Conservation (phyloP, 345 rosid species). For the Sapria himalayana region DNA sequence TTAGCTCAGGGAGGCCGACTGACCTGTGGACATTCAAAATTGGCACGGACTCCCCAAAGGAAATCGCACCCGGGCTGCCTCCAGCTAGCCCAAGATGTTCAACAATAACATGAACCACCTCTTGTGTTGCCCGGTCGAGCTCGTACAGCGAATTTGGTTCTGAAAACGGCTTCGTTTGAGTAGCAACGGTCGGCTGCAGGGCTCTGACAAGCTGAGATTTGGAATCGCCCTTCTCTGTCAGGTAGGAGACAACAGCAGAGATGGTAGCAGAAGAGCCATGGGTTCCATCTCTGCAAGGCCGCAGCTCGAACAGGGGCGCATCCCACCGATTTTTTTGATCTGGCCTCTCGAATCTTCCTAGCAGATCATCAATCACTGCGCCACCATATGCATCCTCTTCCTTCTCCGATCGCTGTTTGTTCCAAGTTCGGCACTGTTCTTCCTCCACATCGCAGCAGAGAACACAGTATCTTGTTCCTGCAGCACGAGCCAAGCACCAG, state of each 20-base stretch:
- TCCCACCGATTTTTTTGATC: slow-evolving; percentile 93
- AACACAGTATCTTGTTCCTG: slow-evolving; percentile 70
- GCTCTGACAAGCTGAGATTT: slow-evolving; percentile 53
- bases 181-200: slow-evolving; percentile 89
- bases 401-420: slow-evolving; percentile 40
- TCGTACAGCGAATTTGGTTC: slow-evolving; percentile 77
- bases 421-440: slow-evolving; percentile 49
- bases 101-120: slow-evolving; percentile 43
- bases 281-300: slow-evolving; percentile 34
- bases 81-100: slow-evolving; percentile 76
- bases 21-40: slow-evolving; percentile 34
- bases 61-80: slow-evolving; percentile 38
- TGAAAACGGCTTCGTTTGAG: slow-evolving; percentile 41
- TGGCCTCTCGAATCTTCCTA: slow-evolving; percentile 75
- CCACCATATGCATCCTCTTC: slow-evolving; percentile 44
- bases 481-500: slow-evolving; percentile 92
- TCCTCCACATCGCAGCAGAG: slow-evolving; percentile 55
- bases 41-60: slow-evolving; percentile 41
- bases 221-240: slow-evolving; percentile 56
- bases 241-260: slow-evolving; percentile 49
- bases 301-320: slow-evolving; percentile 71
- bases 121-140: slow-evolving; percentile 77
- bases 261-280: slow-evolving; percentile 42
- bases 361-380: slow-evolving; percentile 53
- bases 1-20: slow-evolving; percentile 72